phyloP scores from a whole-genome alignment of 2,329 filamentous ascomycete genomes.

The Cladosporium sp. region DNA sequence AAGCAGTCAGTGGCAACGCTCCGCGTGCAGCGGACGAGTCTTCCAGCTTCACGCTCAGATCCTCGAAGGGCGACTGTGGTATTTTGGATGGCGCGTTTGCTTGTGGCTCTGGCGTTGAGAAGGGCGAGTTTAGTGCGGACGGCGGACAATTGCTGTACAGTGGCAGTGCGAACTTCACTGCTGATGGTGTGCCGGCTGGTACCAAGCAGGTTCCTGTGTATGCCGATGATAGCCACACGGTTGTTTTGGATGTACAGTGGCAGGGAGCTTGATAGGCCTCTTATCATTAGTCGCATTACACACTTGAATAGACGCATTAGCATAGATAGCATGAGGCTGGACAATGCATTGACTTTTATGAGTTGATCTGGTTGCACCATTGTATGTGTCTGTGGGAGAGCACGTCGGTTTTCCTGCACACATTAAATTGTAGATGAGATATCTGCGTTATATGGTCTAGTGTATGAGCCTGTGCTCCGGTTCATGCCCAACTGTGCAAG shows the following conservation, averaged over 20 bases:
- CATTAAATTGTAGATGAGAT: neutral
- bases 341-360: neutral
- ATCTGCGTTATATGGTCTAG: neutral
- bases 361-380: neutral
- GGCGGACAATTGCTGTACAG: slow-evolving; percentile 41
- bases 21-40: neutral
- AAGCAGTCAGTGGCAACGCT: slow-evolving; percentile 36
- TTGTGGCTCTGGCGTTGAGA: slow-evolving; percentile 53
- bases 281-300: neutral
- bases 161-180: slow-evolving; percentile 45
- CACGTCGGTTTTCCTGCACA: neutral
- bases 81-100: slow-evolving; percentile 55
- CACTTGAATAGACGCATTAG: neutral
- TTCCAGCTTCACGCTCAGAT: slow-evolving; percentile 55
- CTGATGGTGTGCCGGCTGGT: slow-evolving; percentile 45
- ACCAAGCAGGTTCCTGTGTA: slow-evolving; percentile 49
- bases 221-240: slow-evolving; percentile 34
- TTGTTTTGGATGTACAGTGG: slow-evolving; percentile 41
- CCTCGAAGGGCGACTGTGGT: slow-evolving; percentile 60
- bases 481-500: neutral
- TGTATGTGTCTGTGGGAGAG: neutral
- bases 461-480: neutral
- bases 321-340: neutral
- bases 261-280: slow-evolving; percentile 29
- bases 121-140: slow-evolving; percentile 44